These are phyloP conservation scores for Solanum pimpinellifolium DNA, from an alignment of 257 asterid genomes.

Conservation along the genomic window DNA sequence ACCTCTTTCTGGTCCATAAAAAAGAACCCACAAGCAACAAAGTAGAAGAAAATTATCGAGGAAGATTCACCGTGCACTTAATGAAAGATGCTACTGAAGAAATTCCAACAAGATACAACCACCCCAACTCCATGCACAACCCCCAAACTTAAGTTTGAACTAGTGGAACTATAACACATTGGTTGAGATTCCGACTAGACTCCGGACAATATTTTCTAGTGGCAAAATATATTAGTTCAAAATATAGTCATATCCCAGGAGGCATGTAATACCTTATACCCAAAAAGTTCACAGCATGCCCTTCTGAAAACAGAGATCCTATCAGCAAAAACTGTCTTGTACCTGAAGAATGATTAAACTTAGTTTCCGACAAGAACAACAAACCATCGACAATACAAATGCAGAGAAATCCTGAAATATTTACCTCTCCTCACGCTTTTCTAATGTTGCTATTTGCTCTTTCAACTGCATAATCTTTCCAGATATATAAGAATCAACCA, in stretches of 20 bases:
- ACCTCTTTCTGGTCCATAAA: not conserved
- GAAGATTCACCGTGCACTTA: not conserved
- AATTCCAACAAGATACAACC: not conserved
- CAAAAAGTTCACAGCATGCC: constrained; percentile 98
- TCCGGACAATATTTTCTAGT: not conserved
- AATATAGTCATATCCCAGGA: not conserved
- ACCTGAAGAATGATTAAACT: constrained; percentile 28
- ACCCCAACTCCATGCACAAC: not conserved
- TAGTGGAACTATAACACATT: not conserved
- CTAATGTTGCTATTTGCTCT: constrained; percentile 96
- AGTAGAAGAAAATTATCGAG: not conserved
- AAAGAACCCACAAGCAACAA: not conserved
- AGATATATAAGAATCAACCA: constrained; percentile 77
- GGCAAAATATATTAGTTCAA: not conserved
- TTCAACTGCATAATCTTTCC: constrained; percentile 81
- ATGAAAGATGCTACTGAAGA: not conserved
- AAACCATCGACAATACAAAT: constrained; percentile 5
- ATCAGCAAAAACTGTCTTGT: constrained; percentile 93
- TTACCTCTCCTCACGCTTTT: constrained; percentile 96
- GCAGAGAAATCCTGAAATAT: constrained; percentile 3
- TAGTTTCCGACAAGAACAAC: constrained; percentile 16
- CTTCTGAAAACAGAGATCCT: constrained; percentile 93
- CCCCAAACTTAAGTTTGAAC: not conserved
- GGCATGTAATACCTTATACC: constrained; percentile 70
- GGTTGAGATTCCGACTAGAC: not conserved